Evolutionary conservation across 768 basidiomycete species (phyloP).

Genomic region (Pleurotus ostreatus): DNA sequence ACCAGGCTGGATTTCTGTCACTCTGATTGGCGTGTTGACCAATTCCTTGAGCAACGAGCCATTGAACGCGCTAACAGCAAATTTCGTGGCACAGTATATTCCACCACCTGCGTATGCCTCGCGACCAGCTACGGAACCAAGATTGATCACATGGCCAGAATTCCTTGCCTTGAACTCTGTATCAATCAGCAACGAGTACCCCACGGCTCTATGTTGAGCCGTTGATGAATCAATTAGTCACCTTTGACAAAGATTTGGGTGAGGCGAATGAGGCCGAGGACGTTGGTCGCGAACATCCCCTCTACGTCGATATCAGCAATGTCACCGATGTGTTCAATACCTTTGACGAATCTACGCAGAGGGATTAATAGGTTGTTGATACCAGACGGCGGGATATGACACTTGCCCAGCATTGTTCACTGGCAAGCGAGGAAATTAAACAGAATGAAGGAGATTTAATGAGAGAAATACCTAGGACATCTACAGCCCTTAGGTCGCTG

Average conservation of each 20-base stretch:
- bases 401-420: slow-evolving; percentile 69
- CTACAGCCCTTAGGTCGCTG: slow-evolving; percentile 63
- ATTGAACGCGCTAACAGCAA: slow-evolving; percentile 84
- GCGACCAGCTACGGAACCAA: slow-evolving; percentile 88
- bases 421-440: slow-evolving; percentile 14
- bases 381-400: not conserved
- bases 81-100: slow-evolving; percentile 91
- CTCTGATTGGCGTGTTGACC: slow-evolving; percentile 89
- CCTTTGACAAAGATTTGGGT: slow-evolving; percentile 73
- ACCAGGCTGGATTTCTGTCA: slow-evolving; percentile 94
- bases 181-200: not conserved
- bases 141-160: slow-evolving; percentile 87
- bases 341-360: slow-evolving; percentile 54
- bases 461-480: slow-evolving; percentile 64
- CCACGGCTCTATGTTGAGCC: not conserved
- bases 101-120: slow-evolving; percentile 89
- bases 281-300: slow-evolving; percentile 77
- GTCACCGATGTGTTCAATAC: slow-evolving; percentile 82
- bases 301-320: slow-evolving; percentile 77
- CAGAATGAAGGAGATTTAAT: slow-evolving; percentile 13
- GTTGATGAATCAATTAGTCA: slow-evolving; percentile 19
- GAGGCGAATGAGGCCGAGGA: slow-evolving; percentile 79
- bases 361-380: too few species aligned
- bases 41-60: slow-evolving; percentile 80
- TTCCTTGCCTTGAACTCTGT: slow-evolving; percentile 76